Evolutionary conservation across 2,329 filamentous ascomycete species (phyloP), one percentile per base, ranked within the genome.

Genomic region (Colletotrichum karsti): DNA sequence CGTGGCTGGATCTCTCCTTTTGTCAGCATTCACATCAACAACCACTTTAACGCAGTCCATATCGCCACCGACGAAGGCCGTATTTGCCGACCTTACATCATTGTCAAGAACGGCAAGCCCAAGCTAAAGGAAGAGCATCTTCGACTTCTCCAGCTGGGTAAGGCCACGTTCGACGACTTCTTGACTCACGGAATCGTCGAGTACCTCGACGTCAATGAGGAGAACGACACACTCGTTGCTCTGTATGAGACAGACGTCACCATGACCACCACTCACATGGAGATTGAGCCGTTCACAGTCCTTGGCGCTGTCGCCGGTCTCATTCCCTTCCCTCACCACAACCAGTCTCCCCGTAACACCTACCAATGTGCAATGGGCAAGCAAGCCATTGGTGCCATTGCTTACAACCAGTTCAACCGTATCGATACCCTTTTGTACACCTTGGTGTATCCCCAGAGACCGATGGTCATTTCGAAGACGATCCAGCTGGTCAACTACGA

Each of bases 331-430:
- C 96, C 96, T 8, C 96, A 99, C 79, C 96, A 99, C 84, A 99
- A 99, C 80, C 96, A 99, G 79, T 99, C 97, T 15, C 96, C 96
- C 9, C 89, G 96, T 86, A 99, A 99, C 78, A 99, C 96, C 0
- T 99, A 99, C 77, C 95, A 98, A 85, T 98, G 95, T 82, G 96
- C 96, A 82, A 99, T 99, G 96, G 96, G 96, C 88, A 99, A 99
- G 83, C 96, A 99, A 92, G 96, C 96, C 41, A 98, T 99, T 78
- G 96, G 96, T 35, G 95, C 95, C 35, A 98, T 99, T 77, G 96
- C 95, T 15, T 97, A 97, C 77, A 99, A 99, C 77, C 96, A 99
- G 79, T 97, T 98, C 82, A 93, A 95, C 74, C 91, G 96, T 63
- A 98, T 99, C 78, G 96, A 99, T 76, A 98, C 95, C 0, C 86